Evolutionary conservation across 768 basidiomycete species (phyloP), one percentile per base, ranked within the genome.

Genomic region (Lanmaoa rubissima): DNA sequence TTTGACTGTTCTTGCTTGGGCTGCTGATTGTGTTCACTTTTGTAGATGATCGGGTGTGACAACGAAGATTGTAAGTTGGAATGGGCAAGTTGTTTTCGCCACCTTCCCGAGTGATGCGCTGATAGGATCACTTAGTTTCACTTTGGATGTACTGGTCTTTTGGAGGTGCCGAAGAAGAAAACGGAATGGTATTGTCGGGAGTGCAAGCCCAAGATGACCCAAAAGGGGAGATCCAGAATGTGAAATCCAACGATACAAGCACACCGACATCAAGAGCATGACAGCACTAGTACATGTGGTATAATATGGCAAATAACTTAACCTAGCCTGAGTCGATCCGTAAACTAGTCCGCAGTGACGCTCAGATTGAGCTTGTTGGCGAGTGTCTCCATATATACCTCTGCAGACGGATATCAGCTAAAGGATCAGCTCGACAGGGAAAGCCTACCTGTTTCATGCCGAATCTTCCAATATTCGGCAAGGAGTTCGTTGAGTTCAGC

Each of bases 31-130:
- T 34, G 24, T 41, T 26, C 19, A 21, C 26, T n/a, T 42, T 40
- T 26, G 42, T 44, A 90, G 88, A 94, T 96, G 93, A 86, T 96
- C 59, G 93, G 78, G 16, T 96, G 93, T 65, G 93, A 96, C 67
- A 81, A 82, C 60, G 73, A 77, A 42, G 74, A 78, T 16, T 96
- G 93, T 69, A 75, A 80, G 60, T 75, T 78, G 39, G 90, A 94
- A 85, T 96, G 93, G 93, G 93, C 89, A 65, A 69, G 89, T 78
- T 42, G 32, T 35, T 9, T 48, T 48, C 16, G 17, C 28, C 31
- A 1, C 19, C 35, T 10, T n/a, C 21, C 3, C 1, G 36, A 42
- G 28, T 45, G 31, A 34, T 24, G 35, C 45, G n/a, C 48, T 59
- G 51, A 54, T 26, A 24, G 24, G 19, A 28, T 19, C 41, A 26